phyloP scores from a whole-genome alignment of 2,329 filamentous ascomycete species.

The Ascochyta lentis region DNA sequence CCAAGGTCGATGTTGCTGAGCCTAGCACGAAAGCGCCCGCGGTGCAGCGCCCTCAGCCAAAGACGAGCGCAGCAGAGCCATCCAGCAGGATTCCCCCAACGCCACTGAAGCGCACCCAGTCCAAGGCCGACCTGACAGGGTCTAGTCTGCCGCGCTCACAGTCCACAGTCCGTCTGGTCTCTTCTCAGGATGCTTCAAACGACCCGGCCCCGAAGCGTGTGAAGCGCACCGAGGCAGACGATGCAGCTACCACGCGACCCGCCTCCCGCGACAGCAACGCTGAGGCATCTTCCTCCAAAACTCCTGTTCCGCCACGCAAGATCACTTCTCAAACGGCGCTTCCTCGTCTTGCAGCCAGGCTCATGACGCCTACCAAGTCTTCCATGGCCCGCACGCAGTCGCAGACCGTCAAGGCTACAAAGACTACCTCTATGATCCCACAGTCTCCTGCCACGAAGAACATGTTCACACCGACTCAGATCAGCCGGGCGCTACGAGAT shows the following conservation, averaged over 20 bases:
- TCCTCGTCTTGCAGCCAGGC: conserved; percentile 53
- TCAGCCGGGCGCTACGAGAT: conserved; percentile 44
- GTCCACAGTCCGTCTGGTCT: conserved; percentile 37
- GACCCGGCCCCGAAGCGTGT: conserved; percentile 68
- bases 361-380: conserved; percentile 81
- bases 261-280: conserved; percentile 51
- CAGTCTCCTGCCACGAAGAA: conserved; percentile 64
- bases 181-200: conserved; percentile 37
- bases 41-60: conserved; percentile 60
- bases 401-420: conserved; percentile 58
- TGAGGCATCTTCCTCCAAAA: conserved; percentile 16
- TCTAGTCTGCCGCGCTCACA: conserved; percentile 47
- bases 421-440: conserved; percentile 59
- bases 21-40: conserved; percentile 39
- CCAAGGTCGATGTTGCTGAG: conserved; percentile 73
- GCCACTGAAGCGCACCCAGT: conserved; percentile 59
- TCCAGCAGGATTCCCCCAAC: conserved; percentile 52
- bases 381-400: conserved; percentile 66
- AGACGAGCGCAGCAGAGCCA: conserved; percentile 69
- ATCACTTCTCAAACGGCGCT: conserved; percentile 50
- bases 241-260: conserved; percentile 71
- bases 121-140: conserved; percentile 68
- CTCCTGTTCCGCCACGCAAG: conserved; percentile 35
- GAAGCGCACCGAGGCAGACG: conserved; percentile 71
- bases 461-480: conserved; percentile 46